A percentile compares a stretch with the other conserved stretches of the same genome.
phyloP scores from a whole-genome alignment of 495 filamentous ascomycete genomes.

The Lasiosphaeriaceae sp. region DNA sequence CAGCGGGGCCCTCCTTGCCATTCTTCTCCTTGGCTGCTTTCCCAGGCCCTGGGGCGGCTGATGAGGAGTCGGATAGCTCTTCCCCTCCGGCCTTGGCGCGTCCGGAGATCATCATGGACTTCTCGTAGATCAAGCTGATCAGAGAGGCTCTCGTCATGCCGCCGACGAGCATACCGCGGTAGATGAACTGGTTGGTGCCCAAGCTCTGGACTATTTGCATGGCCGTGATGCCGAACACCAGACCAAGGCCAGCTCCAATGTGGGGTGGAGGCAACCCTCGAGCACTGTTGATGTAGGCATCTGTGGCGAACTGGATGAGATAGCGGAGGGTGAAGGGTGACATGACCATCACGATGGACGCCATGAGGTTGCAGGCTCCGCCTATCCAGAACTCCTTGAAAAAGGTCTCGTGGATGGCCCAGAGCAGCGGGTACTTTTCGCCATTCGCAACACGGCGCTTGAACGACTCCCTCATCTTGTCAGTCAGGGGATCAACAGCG shows the following conservation, averaged over 20 bases:
- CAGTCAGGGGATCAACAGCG: conserved; percentile 61
- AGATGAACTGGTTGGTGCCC: conserved; percentile 77
- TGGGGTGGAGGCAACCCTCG: conserved; percentile 49
- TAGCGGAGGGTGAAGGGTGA: conserved; percentile 71
- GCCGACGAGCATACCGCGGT: conserved; percentile 74
- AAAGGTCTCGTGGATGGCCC: conserved; percentile 85
- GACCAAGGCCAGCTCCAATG: conserved; percentile 65
- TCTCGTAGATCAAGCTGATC: conserved; percentile 73
- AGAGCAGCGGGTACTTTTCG: conserved; percentile 69
- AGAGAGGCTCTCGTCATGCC: conserved; percentile 71
- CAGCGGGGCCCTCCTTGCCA: conserved; percentile 27
- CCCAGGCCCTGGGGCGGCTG: conserved; percentile 31
- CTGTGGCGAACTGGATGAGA: conserved; percentile 72
- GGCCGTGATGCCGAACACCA: conserved; percentile 68
- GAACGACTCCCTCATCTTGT: conserved; percentile 62
- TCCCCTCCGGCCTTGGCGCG: conserved; percentile 67
- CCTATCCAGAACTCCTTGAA: conserved; percentile 80
- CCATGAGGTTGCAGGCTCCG: conserved; percentile 68
- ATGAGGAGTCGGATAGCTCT: conserved; percentile 30
- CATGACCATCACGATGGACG: conserved; percentile 67
- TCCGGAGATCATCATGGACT: conserved; percentile 76
- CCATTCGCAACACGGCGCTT: conserved; percentile 60
- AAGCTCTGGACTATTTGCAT: conserved; percentile 75
- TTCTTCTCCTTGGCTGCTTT: conserved; percentile 38
- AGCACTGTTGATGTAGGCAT: conserved; percentile 64